Evolutionary conservation across 164 flowering plant genomes (phyloP).

Genomic region (Piper betle): DNA sequence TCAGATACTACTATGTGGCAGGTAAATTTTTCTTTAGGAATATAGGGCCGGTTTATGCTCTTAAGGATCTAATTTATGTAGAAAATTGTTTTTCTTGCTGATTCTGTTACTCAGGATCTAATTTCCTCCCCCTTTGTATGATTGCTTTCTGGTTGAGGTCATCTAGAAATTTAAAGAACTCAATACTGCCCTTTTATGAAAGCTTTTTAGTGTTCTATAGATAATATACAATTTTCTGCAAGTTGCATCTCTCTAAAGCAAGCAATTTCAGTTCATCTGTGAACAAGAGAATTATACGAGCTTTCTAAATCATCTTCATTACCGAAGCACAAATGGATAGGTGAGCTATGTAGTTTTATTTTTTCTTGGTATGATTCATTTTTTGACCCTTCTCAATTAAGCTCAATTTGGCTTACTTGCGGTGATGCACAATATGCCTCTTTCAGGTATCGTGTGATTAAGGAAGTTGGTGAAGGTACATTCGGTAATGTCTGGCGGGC

Average conservation of each 20-base stretch:
- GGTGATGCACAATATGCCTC: background rate
- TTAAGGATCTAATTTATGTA: too few species aligned
- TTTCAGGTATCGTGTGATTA: constrained; percentile 77
- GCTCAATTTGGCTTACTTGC: too few species aligned
- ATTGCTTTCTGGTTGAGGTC: too few species aligned
- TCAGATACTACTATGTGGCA: constrained; percentile 31
- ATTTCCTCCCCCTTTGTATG: too few species aligned
- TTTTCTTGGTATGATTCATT: background rate
- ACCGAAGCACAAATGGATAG: constrained; percentile 50
- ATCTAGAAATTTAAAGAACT: constrained; percentile 8
- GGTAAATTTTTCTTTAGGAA: constrained; percentile 27
- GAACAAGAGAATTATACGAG: constrained; percentile 27
- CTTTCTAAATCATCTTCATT: constrained; percentile 11
- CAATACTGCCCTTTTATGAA: background rate
- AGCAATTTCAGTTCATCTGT: constrained; percentile 12
- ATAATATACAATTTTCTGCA: constrained; percentile 3
- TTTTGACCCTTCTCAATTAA: too few species aligned
- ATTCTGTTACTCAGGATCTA: too few species aligned
- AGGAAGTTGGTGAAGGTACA: constrained; percentile 98
- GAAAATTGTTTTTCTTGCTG: too few species aligned
- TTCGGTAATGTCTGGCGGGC: constrained; percentile 98
- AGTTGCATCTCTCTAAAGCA: constrained; percentile 9
- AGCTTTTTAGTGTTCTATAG: constrained; percentile 10
- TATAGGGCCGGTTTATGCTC: background rate
- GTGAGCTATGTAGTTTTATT: constrained; percentile 23